Base-by-base conservation (phyloP, 2,329 filamentous ascomycete species). In the Scedosporium boydii region DNA sequence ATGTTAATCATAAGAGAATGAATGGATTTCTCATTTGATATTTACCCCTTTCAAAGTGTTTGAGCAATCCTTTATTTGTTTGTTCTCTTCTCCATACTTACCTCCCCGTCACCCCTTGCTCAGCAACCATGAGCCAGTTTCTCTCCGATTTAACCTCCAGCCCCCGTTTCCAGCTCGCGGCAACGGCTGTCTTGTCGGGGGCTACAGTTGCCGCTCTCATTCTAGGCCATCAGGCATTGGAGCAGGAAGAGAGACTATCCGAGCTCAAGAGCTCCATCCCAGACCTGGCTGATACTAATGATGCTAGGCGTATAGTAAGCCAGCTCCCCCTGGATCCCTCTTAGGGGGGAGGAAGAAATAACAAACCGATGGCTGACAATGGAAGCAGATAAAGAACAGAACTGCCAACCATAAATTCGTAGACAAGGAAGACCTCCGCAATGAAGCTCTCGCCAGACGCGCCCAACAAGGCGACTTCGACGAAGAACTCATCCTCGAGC, bases 401-500 rank as follows among this genome's bases (percentile, higher is more conserved):
- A 86, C 85, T 60, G 83, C 79, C 62, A 80, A 83, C 42, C 78
- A 79, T 41, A 71, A 72, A 26, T 70, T 74, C 14, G 70, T 76
- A 48, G 84, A 86, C 69, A 83, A 83, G 66, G 86, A 88, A 71
- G 86, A 88, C 70, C 75, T 79, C 23, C 80, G 84, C 29, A 85
- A 85, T 69, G 77, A 82, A 63, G 78, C 77, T 3, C 77, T 88
- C 14, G 86, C 85, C 1, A 77, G 77, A 41, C 80, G 85, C 18
- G 86, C 86, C 0, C 84, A 85, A 65, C 78, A 77, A 10, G 86
- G 85, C 60, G 83, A 87, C 70, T 88, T 85, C 67, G 84, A 87
- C 69, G 83, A 87, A 68, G 93, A 95, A 69, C 82, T 99, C 53
- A 93, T 98, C 63, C 83, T 96, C 57, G 95, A 99, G 76, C 95